Percentiles rank a stretch among this genome's conserved stretches.
These are phyloP conservation scores for Nicotiana rustica DNA, from an alignment of 305 asterid species.

Conservation along the genomic window DNA sequence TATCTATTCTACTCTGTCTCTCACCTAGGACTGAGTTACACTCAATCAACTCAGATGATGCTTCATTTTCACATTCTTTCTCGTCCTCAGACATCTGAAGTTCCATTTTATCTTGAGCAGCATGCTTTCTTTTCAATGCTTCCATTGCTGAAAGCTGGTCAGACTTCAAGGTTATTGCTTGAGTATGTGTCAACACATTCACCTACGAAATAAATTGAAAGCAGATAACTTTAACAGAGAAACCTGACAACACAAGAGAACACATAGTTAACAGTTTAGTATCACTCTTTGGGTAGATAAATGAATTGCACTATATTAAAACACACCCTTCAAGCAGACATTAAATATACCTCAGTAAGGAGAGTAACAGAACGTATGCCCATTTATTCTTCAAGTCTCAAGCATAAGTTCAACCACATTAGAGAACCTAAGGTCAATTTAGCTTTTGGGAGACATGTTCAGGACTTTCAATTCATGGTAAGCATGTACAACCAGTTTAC, in stretches of 20 bases:
- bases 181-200: conserved; percentile 80
- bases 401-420: neutral
- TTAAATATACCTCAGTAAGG: neutral
- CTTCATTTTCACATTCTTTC: conserved; percentile 39
- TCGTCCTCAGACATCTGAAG: conserved; percentile 41
- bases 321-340: neutral
- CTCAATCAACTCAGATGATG: conserved; percentile 33
- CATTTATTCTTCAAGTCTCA: neutral
- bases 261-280: conserved; percentile 11
- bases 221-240: neutral
- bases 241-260: conserved; percentile 23
- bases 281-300: neutral
- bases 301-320: neutral
- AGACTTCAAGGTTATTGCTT: conserved; percentile 44
- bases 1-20: conserved; percentile 23
- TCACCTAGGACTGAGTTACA: conserved; percentile 34
- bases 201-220: conserved; percentile 55
- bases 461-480: neutral
- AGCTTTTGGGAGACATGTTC: neutral
- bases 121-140: conserved; percentile 51
- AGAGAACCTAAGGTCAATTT: neutral
- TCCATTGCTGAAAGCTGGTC: conserved; percentile 47
- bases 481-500: conserved; percentile 17
- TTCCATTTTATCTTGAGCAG: conserved; percentile 67
- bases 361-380: neutral